These are phyloP conservation scores for Pseudocohnilembus persalinus DNA, from an alignment of 169 alveolate genomes.

Conservation along the genomic window DNA sequence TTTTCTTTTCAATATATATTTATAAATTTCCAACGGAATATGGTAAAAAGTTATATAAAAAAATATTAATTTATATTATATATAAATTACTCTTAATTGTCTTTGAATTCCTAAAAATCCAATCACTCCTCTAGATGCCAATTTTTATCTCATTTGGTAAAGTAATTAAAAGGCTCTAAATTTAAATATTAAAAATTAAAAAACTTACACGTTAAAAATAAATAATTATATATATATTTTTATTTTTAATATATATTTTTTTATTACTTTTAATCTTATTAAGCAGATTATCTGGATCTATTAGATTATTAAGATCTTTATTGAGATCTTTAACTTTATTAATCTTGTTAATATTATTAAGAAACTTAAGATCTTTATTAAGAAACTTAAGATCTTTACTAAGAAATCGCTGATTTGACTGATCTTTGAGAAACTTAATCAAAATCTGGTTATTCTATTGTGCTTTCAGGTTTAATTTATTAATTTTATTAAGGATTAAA, in stretches of 20 bases:
- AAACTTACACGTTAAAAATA: too few species aligned
- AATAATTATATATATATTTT: too few species aligned
- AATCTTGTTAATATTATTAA: too few species aligned
- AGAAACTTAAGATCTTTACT: neutral
- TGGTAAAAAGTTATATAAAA: too few species aligned
- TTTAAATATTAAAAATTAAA: too few species aligned
- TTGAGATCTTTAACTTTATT: neutral
- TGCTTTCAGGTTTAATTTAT: too few species aligned
- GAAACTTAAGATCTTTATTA: neutral
- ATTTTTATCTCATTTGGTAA: conserved; percentile 52
- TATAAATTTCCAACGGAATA: too few species aligned
- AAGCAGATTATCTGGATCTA: neutral
- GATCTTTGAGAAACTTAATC: neutral
- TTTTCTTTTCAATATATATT: too few species aligned
- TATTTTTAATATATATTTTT: too few species aligned
- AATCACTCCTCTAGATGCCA: conserved; percentile 71
- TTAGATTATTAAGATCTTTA: neutral
- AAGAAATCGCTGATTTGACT: neutral
- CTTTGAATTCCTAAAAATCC: conserved; percentile 76
- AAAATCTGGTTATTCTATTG: neutral
- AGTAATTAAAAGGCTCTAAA: conserved; percentile 11
- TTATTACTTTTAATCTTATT: neutral
- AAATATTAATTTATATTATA: neutral
- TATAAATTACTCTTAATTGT: conserved; percentile 53
- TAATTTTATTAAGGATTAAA: too few species aligned